Evolutionary conservation across 495 filamentous ascomycete genomes (phyloP), one percentile per base, ranked within the genome.

Genomic region (Aspergillus sclerotiicarbonarius): DNA sequence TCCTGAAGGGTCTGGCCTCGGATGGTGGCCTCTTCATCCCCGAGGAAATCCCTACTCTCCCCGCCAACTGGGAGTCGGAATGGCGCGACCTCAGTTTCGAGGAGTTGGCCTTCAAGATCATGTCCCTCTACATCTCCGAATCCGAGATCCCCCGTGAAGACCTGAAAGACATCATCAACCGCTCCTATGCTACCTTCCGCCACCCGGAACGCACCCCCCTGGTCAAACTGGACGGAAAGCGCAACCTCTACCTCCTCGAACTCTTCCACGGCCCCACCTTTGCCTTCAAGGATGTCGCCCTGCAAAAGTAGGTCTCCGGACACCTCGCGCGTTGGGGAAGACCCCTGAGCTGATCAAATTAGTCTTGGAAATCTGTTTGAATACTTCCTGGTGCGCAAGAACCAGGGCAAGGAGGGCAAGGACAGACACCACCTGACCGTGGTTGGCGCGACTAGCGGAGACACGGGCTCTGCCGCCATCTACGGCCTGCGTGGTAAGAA

Each of bases 211-310:
- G 88, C 41, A 88, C 89, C 2, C 93, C 94, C 0, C 67, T 90
- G 12, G 80, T 89, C 39, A 79, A 85, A 9, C 80, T 96, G 29
- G 73, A 88, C 53, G 66, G 76, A 18, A 74, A 88, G 56, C 81
- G 84, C 61, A 85, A 90, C 67, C 69, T 97, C 8, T 81, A 96
- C 68, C 73, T 98, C 10, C 85, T 98, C 10, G 94, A 98, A 73
- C 86, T 98, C 10, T 98, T 97, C 82, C 93, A 98, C 69, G 94
- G 94, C n/a, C 92, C 91, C 2, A 97, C 84, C n/a, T 96, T 87
- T 63, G 84, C 93, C 7, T 97, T 96, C 80, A 97, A 97, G 73
- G 92, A 95, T 67, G 44, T 46, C 15, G 46, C 21, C 13, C 46
- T 25, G 10, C 21, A 46, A 25, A 25, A 25, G 25, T 25, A 25